Conservation (phyloP, 2,329 filamentous ascomycete species). For the Neonectria faginata region DNA sequence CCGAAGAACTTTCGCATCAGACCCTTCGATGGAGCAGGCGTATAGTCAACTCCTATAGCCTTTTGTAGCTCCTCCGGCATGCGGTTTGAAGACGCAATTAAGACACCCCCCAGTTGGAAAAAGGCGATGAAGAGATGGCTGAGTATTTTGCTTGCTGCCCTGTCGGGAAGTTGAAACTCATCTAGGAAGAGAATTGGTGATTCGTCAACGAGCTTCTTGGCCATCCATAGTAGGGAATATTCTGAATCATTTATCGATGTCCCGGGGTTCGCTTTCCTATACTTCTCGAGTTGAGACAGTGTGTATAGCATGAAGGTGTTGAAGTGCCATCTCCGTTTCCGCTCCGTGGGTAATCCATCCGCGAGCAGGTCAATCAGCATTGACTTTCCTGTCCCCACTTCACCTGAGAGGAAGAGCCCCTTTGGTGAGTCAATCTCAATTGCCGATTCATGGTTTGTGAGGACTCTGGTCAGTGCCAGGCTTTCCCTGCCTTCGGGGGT, state of each 20-base stretch:
- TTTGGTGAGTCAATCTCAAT: slow-evolving; percentile 77
- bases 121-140: slow-evolving; percentile 83
- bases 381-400: slow-evolving; percentile 85
- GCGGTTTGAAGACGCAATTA: slow-evolving; percentile 84
- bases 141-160: slow-evolving; percentile 81
- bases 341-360: slow-evolving; percentile 77
- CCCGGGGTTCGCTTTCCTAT: slow-evolving; percentile 59
- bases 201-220: slow-evolving; percentile 79
- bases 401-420: slow-evolving; percentile 82
- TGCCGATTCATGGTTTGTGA: slow-evolving; percentile 78
- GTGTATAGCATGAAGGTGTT: slow-evolving; percentile 88
- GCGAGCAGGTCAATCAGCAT: slow-evolving; percentile 89
- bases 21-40: slow-evolving; percentile 65
- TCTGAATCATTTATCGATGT: slow-evolving; percentile 51
- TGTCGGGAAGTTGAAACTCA: slow-evolving; percentile 86
- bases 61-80: slow-evolving; percentile 86
- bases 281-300: slow-evolving; percentile 76
- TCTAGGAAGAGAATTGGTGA: slow-evolving; percentile 84
- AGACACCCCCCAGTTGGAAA: slow-evolving; percentile 83
- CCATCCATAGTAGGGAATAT: slow-evolving; percentile 79
- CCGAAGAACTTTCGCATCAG: slow-evolving; percentile 63
- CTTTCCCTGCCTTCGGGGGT: slow-evolving; percentile 66
- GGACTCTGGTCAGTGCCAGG: slow-evolving; percentile 74
- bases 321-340: slow-evolving; percentile 84
- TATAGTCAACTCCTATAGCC: slow-evolving; percentile 77